A percentile compares a stretch with the other conserved stretches of the same genome.
phyloP scores from a whole-genome alignment of 2,329 filamentous ascomycete genomes.

The Teratosphaeria destructans region DNA sequence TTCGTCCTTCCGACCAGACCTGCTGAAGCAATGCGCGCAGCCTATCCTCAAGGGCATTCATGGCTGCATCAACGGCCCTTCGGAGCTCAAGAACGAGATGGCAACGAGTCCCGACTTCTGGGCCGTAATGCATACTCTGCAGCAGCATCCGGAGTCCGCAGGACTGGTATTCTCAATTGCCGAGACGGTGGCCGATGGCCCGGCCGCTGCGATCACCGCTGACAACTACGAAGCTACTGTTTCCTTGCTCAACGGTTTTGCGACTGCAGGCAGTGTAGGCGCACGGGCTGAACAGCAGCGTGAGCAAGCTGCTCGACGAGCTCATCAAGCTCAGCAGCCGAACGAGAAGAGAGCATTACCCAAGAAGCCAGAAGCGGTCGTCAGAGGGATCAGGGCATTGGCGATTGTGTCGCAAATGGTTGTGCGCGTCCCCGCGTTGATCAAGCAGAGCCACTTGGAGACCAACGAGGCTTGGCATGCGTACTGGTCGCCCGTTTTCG shows the following conservation, averaged over 20 bases:
- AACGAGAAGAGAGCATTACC: slow-evolving; percentile 12
- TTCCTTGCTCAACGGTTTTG: slow-evolving; percentile 76
- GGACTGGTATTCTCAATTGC: slow-evolving; percentile 78
- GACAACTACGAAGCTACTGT: slow-evolving; percentile 93
- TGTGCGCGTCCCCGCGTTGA: slow-evolving; percentile 69
- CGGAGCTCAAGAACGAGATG: slow-evolving; percentile 76
- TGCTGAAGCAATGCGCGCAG: slow-evolving; percentile 63
- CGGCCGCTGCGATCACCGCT: slow-evolving; percentile 75
- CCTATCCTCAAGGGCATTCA: slow-evolving; percentile 70
- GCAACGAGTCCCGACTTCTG: slow-evolving; percentile 97
- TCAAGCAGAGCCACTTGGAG: slow-evolving; percentile 87
- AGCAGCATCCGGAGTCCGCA: slow-evolving; percentile 56
- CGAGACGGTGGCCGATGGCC: slow-evolving; percentile 60
- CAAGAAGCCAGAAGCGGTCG: slow-evolving; percentile 61
- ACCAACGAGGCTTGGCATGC: slow-evolving; percentile 70
- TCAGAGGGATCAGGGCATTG: slow-evolving; percentile 70
- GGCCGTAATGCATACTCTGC: slow-evolving; percentile 72
- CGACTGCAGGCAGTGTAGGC: slow-evolving; percentile 66
- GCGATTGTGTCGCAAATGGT: slow-evolving; percentile 74
- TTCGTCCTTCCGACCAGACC: slow-evolving; percentile 71
- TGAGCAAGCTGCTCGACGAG: slow-evolving; percentile 26
- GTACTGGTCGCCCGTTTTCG: slow-evolving; percentile 94
- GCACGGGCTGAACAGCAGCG: slow-evolving; percentile 53
- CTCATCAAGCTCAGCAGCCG: slow-evolving; percentile 11
- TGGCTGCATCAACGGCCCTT: slow-evolving; percentile 67